Percentiles rank a stretch among this genome's conserved stretches.
phyloP scores from a whole-genome alignment of 192 early-diverging fungal species.

The Thamnidium elegans region DNA sequence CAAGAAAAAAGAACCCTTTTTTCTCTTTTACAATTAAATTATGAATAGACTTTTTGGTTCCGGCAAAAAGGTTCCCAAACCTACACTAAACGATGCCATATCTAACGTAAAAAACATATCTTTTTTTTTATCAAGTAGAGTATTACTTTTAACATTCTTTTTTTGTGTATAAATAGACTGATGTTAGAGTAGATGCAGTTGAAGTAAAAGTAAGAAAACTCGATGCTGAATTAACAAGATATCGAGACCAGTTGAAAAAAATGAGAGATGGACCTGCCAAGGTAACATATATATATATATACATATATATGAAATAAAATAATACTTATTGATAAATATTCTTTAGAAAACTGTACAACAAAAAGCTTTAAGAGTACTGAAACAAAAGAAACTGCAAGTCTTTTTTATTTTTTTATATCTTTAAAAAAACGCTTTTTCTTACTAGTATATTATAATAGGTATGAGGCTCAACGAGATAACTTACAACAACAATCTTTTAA shows the following conservation, averaged over 20 bases:
- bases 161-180: conserved; percentile 58
- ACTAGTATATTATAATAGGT: conserved; percentile 38
- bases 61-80: conserved; percentile 79
- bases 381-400: conserved; percentile 87
- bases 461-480: conserved; percentile 92
- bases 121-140: neutral
- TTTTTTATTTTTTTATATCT: neutral
- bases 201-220: conserved; percentile 94
- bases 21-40: neutral
- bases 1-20: neutral
- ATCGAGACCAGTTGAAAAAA: conserved; percentile 91
- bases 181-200: conserved; percentile 79
- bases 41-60: conserved; percentile 96
- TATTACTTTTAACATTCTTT: neutral
- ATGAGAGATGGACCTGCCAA: conserved; percentile 89
- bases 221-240: conserved; percentile 88
- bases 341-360: conserved; percentile 84
- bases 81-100: conserved; percentile 89
- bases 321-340: neutral
- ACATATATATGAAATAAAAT: neutral
- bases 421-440: neutral
- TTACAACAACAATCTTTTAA: conserved; percentile 96
- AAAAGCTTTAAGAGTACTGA: conserved; percentile 84
- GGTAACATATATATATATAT: conserved; percentile 33
- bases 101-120: conserved; percentile 43